A percentile compares a stretch with the other conserved stretches of the same genome.
Conservation (phyloP, 129 eudicot species). For the Calendula officinalis region DNA sequence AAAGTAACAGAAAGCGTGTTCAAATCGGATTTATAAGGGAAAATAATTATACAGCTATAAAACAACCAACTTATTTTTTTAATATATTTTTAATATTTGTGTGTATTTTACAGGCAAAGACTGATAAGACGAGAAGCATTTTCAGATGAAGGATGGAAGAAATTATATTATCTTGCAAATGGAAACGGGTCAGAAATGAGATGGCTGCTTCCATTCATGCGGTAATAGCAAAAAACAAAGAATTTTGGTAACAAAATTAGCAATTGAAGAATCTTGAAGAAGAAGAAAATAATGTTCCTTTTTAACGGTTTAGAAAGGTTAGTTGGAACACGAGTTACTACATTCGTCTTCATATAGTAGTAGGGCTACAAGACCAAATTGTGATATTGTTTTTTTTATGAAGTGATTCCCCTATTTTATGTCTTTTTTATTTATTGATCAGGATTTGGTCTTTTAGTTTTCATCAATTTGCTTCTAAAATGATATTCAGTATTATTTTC, state of each 20-base stretch:
- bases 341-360: not conserved
- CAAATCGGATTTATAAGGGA: too few species aligned
- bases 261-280: constrained; percentile 17
- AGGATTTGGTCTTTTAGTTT: too few species aligned
- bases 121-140: constrained; percentile 68
- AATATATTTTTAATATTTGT: not conserved
- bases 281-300: constrained; percentile 29
- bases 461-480: too few species aligned
- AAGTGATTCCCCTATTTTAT: too few species aligned
- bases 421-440: too few species aligned
- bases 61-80: too few species aligned
- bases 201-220: constrained; percentile 76
- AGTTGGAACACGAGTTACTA: constrained; percentile 6
- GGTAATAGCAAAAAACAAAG: constrained; percentile 29
- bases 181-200: constrained; percentile 95
- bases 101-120: constrained; percentile 60
- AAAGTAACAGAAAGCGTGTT: too few species aligned
- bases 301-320: not conserved
- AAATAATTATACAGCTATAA: not conserved
- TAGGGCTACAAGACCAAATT: too few species aligned
- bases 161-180: constrained; percentile 61
- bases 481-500: too few species aligned
- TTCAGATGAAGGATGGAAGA: constrained; percentile 84
- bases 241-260: constrained; percentile 9
- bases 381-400: too few species aligned